A percentile compares a stretch with the other conserved stretches of the same genome.
Evolutionary conservation across 2,329 filamentous ascomycete species (phyloP).

Genomic region (Sporothrix protearum): DNA sequence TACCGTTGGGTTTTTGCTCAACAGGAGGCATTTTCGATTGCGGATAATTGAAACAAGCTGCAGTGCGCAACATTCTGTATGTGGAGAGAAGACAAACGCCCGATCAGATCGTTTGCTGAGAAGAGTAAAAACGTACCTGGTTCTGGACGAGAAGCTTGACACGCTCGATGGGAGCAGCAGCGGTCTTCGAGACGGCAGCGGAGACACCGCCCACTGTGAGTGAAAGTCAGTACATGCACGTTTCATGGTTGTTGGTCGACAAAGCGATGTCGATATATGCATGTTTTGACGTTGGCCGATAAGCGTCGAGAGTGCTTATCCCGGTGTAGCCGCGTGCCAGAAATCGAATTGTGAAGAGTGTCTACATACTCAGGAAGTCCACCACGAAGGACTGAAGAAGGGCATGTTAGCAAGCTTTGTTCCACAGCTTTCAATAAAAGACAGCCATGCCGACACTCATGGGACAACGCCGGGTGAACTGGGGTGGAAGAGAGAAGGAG

Average conservation of each 20-base stretch:
- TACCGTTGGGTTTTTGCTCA: neutral
- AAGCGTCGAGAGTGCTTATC: neutral
- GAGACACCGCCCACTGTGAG: constrained; percentile 96
- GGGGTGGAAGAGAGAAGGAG: neutral
- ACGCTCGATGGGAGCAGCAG: constrained; percentile 99
- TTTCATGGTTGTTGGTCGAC: neutral
- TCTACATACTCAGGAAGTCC: constrained; percentile 94
- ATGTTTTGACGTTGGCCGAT: neutral
- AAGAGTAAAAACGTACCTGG: constrained; percentile 67
- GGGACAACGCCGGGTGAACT: neutral
- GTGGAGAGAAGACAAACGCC: neutral
- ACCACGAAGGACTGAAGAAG: constrained; percentile 77
- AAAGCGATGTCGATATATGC: neutral
- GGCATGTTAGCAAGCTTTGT: constrained; percentile 34
- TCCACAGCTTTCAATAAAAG: neutral
- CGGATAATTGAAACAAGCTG: neutral
- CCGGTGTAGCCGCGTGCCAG: neutral
- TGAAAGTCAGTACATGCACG: constrained; percentile 27
- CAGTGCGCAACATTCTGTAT: neutral
- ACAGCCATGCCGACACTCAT: neutral
- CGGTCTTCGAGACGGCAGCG: constrained; percentile 99
- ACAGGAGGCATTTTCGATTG: neutral
- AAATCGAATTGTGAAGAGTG: constrained; percentile 24
- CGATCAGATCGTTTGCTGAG: neutral
- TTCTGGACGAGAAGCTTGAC: constrained; percentile 99